Percentiles rank a stretch among this genome's conserved stretches.
These are phyloP conservation scores for Uronychia setigera DNA, from an alignment of 73 alveolate genomes.

Conservation along the genomic window DNA sequence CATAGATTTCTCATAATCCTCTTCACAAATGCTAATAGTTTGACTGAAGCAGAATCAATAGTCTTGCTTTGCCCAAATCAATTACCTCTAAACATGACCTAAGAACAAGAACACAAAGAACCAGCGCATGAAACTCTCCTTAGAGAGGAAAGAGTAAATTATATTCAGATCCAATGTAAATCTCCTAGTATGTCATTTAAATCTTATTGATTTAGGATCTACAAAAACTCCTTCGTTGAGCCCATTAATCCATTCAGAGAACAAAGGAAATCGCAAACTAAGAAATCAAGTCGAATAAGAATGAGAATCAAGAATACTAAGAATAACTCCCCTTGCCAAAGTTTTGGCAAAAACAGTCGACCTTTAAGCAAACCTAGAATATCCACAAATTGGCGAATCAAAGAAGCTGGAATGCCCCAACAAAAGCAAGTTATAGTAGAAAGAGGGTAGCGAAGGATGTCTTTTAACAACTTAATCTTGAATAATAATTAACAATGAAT, in stretches of 20 bases:
- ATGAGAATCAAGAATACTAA: not conserved
- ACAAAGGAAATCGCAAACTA: not conserved
- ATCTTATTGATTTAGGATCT: not conserved
- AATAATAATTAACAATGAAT: not conserved
- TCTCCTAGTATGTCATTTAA: too few relatives aligned
- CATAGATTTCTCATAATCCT: not conserved
- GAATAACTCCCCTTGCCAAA: not conserved
- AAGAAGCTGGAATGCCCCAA: not conserved
- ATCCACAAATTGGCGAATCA: not conserved
- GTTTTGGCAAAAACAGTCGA: not conserved
- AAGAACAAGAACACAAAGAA: not conserved
- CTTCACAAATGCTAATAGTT: not conserved
- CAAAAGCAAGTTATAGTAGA: not conserved
- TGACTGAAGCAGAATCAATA: not conserved
- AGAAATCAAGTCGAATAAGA: not conserved
- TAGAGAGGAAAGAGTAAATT: too few relatives aligned
- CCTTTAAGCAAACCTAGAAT: too few relatives aligned
- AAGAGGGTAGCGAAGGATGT: not conserved
- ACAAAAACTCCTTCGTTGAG: not conserved
- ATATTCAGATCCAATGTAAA: too few relatives aligned
- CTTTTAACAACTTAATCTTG: not conserved
- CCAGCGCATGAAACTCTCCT: not conserved
- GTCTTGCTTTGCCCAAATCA: not conserved
- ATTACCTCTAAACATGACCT: not conserved
- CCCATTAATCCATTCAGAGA: not conserved